Evolutionary conservation across 2,329 filamentous ascomycete species (phyloP).

Genomic region (Colletotrichum sp.): DNA sequence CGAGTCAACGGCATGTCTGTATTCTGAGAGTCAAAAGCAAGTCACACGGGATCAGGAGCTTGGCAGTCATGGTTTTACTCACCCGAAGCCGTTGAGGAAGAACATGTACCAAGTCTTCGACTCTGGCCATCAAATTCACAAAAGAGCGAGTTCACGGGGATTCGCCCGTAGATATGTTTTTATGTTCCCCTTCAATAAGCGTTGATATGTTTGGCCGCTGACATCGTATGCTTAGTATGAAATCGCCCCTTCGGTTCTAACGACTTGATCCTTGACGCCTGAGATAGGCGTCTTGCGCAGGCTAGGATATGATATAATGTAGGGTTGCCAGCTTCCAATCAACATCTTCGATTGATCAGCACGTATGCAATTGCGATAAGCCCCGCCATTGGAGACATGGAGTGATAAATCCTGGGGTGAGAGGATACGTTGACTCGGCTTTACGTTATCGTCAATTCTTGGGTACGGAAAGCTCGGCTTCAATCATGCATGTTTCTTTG

Average conservation of each 20-base stretch:
- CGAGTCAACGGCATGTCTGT: background rate
- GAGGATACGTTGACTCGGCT: background rate
- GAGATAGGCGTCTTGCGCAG: background rate
- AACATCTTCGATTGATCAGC: background rate
- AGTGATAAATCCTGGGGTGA: background rate
- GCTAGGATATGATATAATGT: background rate
- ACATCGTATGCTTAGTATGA: background rate
- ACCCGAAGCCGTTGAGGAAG: background rate
- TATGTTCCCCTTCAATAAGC: background rate
- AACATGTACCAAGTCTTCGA: background rate
- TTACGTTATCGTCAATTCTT: background rate
- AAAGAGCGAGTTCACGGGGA: background rate
- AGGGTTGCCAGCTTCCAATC: background rate
- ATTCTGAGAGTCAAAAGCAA: background rate
- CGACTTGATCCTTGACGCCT: background rate
- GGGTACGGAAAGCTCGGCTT: background rate
- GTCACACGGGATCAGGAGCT: background rate
- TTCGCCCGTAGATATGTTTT: background rate
- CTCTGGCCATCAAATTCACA: background rate
- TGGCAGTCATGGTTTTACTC: background rate
- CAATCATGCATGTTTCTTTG: background rate
- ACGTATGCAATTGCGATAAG: background rate
- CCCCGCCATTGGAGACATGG: background rate
- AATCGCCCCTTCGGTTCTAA: background rate
- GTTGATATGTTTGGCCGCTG: background rate